Evolutionary conservation across 768 basidiomycete species (phyloP), one percentile per base, ranked within the genome.

Genomic region (Mycena epipterygia): DNA sequence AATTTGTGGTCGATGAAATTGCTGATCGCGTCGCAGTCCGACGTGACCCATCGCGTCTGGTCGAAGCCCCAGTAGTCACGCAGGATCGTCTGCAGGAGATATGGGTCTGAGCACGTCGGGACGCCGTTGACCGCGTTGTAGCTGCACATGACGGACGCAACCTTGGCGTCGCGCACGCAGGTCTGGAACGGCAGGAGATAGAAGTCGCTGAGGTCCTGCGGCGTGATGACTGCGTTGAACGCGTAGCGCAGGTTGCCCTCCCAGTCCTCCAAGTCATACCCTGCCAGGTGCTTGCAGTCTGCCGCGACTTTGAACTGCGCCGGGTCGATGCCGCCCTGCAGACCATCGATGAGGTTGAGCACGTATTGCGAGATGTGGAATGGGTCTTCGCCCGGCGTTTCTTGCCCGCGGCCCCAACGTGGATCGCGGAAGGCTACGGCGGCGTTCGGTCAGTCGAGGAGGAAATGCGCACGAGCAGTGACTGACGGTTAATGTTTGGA

Each of bases 41-140:
- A 84, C 0, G 86, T 87, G 23, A 89, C 85, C 88, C 88, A 89
- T 56, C 88, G 77, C 41, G 87, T 84, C 53, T 85, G 83, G 59
- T 83, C 79, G 70, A 89, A 88, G 16, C 84, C 85, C 84, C 86
- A 89, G 53, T 80, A 77, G 61, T 88, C 88, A 21, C 89, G 82
- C 25, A 89, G 75, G 27, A 90, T 75, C 37, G 80, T 80, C 73
- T 89, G 88, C 37, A 90, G 80, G 30, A 90, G 80, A 73, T 85
- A 89, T 1, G 83, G 80, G 73, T 83, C 85, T 25, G 87, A 88
- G 72, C 89, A 90, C 1, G 86, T 81, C 5, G 89, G 89, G 35
- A 89, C 76, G 4, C 89, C 89, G 67, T 89, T 89, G 25, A 90
- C 87, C 17, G 88, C 85, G 70, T 89, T 90, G 75, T 89, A 90